Evolutionary conservation across 768 basidiomycete genomes (phyloP).

Genomic region (Gymnopilus dilepis): DNA sequence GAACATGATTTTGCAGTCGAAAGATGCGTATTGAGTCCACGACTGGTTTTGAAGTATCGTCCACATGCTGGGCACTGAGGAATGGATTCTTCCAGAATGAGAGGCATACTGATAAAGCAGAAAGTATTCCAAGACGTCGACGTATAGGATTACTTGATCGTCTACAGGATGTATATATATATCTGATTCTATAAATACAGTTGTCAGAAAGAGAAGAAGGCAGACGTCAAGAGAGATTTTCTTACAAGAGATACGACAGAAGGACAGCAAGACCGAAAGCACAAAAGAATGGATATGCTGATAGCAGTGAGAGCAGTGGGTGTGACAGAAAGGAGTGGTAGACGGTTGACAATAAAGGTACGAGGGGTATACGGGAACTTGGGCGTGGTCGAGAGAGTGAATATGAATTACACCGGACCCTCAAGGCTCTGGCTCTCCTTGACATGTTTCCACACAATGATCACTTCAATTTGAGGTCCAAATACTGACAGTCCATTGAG

Average conservation of each 20-base stretch:
- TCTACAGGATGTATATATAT: not conserved
- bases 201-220: no score
- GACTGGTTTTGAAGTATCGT: not conserved
- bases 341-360: not conserved
- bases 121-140: not conserved
- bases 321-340: not conserved
- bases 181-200: not conserved
- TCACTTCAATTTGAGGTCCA: not conserved
- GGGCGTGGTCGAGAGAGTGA: not conserved
- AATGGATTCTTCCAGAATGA: not conserved
- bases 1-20: not conserved
- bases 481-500: not conserved
- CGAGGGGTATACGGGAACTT: not conserved
- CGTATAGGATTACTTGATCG: not conserved
- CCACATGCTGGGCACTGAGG: not conserved
- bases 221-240: not conserved
- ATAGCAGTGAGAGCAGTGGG: no score
- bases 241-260: not conserved
- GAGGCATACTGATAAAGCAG: not conserved
- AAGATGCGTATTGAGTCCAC: not conserved
- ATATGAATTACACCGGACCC: not conserved
- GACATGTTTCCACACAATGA: not conserved
- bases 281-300: not conserved
- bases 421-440: not conserved
- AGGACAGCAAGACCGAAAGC: not conserved